Evolutionary conservation across 257 asterid genomes (phyloP).

Genomic region (Eustoma russellianum): DNA sequence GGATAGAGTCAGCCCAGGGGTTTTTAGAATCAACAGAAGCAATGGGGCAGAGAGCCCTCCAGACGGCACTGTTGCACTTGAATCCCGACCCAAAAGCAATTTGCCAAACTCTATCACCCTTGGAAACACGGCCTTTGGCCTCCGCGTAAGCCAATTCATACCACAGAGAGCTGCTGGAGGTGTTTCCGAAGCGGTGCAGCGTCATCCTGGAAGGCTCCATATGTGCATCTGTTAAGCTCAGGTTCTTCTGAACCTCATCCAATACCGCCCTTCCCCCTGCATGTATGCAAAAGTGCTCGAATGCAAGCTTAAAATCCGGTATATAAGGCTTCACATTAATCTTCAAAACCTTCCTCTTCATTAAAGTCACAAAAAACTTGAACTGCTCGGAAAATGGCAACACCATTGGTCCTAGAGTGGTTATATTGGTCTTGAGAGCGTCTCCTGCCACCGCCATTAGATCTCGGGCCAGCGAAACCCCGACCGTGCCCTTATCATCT

Average conservation of each 20-base stretch:
- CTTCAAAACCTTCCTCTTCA: conserved; percentile 21
- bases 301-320: conserved; percentile 38
- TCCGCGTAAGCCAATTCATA: conserved; percentile 47
- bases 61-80: conserved; percentile 47
- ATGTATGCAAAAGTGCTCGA: conserved; percentile 50
- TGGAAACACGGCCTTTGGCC: conserved; percentile 42
- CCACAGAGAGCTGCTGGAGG: conserved; percentile 55
- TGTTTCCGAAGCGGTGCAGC: conserved; percentile 49
- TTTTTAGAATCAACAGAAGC: conserved; percentile 12
- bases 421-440: conserved; percentile 37
- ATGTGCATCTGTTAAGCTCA: conserved; percentile 26
- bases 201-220: conserved; percentile 65
- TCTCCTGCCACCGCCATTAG: conserved; percentile 47
- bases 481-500: conserved; percentile 28
- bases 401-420: conserved; percentile 30
- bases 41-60: conserved; percentile 32
- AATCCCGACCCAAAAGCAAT: conserved; percentile 60
- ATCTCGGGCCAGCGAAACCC: conserved; percentile 36
- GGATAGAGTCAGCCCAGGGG: conserved; percentile 43
- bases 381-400: conserved; percentile 46
- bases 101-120: conserved; percentile 53
- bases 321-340: conserved; percentile 28
- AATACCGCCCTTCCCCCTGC: conserved; percentile 46
- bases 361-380: conserved; percentile 22
- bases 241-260: conserved; percentile 40